Base-by-base conservation (phyloP, 495 filamentous ascomycete genomes). In the Penicillium coprophilum region DNA sequence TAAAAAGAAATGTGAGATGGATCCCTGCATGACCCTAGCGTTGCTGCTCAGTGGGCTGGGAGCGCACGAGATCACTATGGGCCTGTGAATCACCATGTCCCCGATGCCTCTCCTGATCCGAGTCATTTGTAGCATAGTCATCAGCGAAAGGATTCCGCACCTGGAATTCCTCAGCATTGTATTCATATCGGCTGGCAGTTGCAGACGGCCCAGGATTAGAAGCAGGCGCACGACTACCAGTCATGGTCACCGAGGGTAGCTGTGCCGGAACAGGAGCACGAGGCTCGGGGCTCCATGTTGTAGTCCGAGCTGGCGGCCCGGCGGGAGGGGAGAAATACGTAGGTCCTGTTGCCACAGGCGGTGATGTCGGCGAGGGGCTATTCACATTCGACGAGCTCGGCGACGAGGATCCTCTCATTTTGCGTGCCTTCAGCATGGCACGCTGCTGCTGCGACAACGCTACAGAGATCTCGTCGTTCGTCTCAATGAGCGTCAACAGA, bases 401-500 rank as follows among this genome's bases (percentile, higher is more conserved):
- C n/a, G 50, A 67, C 1, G 64, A 49, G 21, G 65, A 63, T 2
- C 67, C 68, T 11, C 62, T 56, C 12, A 63, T 58, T 41, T 71
- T 73, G 55, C 87, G 80, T 1, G 93, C 93, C 59, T 86, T 80
- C 15, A 96, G 80, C 56, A 96, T 74, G 15, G 90, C 87, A 23
- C 88, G 85, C 64, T 92, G 89, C 72, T 97, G 88, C 50, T 89
- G 85, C 51, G 83, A 91, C 8, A 91, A 72, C 0, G 92, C 85
- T 17, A 87, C 81, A 23, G 86, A 85, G 19, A 98, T 77, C 65
- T 91, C 86, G 63, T 97, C 95, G 66, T 95, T 96, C 36, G 91
- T 93, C 71, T 97, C 92, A 67, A 99, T 96, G 45, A 99, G 73
- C 19, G 86, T 92, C 57, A 91, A 83, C 71, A 99, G 84, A 1